These are phyloP conservation scores for Oryza nivara DNA, from an alignment of 176 grass and related monocot genomes.

Conservation along the genomic window DNA sequence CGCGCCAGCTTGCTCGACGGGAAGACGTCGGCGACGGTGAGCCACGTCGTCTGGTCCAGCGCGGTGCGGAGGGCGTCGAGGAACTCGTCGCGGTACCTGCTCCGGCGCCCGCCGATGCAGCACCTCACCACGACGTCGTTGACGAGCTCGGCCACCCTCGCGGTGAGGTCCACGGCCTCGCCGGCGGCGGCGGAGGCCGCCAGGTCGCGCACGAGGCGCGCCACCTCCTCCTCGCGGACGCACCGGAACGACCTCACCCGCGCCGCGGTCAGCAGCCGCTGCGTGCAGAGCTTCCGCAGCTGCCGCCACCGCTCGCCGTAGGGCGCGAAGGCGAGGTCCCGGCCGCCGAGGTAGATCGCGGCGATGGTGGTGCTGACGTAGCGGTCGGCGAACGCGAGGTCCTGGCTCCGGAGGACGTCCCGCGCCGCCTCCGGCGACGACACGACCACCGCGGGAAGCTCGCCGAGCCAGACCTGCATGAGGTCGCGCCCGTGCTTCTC, in stretches of 20 bases:
- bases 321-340: not conserved
- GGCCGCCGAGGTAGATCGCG: not conserved
- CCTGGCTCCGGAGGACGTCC: not conserved
- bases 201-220: not conserved
- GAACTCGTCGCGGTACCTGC: slow-evolving; percentile 28
- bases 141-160: not conserved
- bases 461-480: slow-evolving; percentile 25
- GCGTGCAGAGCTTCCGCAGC: not conserved
- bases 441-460: slow-evolving; percentile 34
- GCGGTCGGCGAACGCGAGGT: slow-evolving; percentile 14
- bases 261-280: slow-evolving; percentile 26
- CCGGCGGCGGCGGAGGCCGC: not conserved
- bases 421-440: slow-evolving; percentile 23
- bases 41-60: not conserved
- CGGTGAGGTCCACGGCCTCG: not conserved
- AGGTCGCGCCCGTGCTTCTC: not conserved
- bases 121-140: slow-evolving; percentile 21
- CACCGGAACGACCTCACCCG: slow-evolving; percentile 26
- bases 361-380: not conserved
- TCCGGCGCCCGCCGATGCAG: slow-evolving; percentile 7
- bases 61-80: not conserved
- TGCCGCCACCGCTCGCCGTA: no score
- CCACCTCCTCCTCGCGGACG: slow-evolving; percentile 39
- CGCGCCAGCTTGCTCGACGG: slow-evolving; percentile 35
- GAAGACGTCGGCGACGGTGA: slow-evolving; percentile 14